These are phyloP conservation scores for Synchytrium microbalum DNA, from an alignment of 371 early-diverging fungal species.

Conservation along the genomic window DNA sequence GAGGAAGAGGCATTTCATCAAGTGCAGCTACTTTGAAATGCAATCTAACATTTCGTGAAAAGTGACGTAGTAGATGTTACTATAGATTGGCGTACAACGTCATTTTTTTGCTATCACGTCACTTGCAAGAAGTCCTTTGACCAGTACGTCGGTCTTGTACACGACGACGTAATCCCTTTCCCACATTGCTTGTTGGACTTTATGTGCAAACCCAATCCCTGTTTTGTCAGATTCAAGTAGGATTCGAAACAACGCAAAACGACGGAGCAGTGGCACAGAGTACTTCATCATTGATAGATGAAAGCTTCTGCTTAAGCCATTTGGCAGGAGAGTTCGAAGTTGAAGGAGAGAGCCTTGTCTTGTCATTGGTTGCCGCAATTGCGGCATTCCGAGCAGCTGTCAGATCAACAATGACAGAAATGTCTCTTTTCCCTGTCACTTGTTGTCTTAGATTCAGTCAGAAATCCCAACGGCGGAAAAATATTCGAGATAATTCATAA, in stretches of 20 bases:
- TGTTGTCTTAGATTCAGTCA: neutral
- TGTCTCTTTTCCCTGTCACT: slow-evolving; percentile 14
- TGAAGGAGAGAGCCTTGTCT: neutral
- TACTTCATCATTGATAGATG: neutral
- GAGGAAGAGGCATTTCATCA: slow-evolving; percentile 12
- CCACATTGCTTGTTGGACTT: neutral
- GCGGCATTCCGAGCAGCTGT: neutral
- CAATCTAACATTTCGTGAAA: slow-evolving; percentile 20
- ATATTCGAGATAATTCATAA: neutral
- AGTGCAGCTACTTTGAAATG: slow-evolving; percentile 32
- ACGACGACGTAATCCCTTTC: slow-evolving; percentile 18
- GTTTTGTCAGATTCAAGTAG: neutral
- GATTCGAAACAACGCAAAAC: no score
- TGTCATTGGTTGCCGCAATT: neutral
- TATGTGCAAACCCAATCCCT: neutral
- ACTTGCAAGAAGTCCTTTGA: slow-evolving; percentile 18
- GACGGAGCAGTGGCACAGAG: no score
- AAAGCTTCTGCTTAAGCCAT: neutral
- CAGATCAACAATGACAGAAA: slow-evolving; percentile 12
- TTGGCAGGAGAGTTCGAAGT: neutral
- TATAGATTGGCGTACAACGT: neutral
- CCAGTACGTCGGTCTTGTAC: slow-evolving; percentile 16
- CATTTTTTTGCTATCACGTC: neutral
- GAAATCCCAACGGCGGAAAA: neutral
- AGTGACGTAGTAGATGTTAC: neutral